Base-by-base conservation (phyloP, 1,284 basidiomycete genomes). In the Exobasidium cylindrosporum region DNA sequence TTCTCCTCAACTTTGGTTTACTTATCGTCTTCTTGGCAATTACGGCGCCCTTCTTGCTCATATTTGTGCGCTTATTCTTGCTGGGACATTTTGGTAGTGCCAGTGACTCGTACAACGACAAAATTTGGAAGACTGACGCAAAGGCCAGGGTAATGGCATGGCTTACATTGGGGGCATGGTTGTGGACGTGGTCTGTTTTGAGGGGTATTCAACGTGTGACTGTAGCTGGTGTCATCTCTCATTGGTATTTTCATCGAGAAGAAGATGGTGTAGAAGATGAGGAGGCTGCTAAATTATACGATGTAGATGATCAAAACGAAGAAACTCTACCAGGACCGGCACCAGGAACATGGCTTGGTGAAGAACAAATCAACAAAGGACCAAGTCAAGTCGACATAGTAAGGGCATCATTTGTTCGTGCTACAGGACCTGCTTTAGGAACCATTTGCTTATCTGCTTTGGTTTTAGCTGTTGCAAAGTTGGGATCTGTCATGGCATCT, bases 151-250 rank as follows among this genome's bases (percentile, higher is more conserved):
- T 89, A 88, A 85, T 89, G 0, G 90, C 92, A 23, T 84, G 85
- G 47, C 83, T 84, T 2, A 85, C 88, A 0, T 82, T 88, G 1
- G 83, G 82, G 0, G 83, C 90, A 0, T 95, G 92, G 90, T 80
- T 93, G 1, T 97, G 92, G 92, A 89, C 86, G 10, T 94, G 92
- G 90, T 89, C 87, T 17, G 87, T 96, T 2, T 86, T 90, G 14
- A 84, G 92, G 31, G 92, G 93, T 0, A 79, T 92, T 0, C 82
- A 92, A 57, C 83, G 91, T 4, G 90, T 89, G 45, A 87, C 88
- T 0, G 87, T 88, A 52, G 88, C 91, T 0, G 89, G 87, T 28
- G 90, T 93, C 1, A 86, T 97, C 43, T 93, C 91, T 0, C 87
- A 89, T 45, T 97, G 92, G 92, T 96, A 95, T 78, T 95, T 92